Conservation (phyloP, 345 rosid species). For the Cardamine occulta region DNA sequence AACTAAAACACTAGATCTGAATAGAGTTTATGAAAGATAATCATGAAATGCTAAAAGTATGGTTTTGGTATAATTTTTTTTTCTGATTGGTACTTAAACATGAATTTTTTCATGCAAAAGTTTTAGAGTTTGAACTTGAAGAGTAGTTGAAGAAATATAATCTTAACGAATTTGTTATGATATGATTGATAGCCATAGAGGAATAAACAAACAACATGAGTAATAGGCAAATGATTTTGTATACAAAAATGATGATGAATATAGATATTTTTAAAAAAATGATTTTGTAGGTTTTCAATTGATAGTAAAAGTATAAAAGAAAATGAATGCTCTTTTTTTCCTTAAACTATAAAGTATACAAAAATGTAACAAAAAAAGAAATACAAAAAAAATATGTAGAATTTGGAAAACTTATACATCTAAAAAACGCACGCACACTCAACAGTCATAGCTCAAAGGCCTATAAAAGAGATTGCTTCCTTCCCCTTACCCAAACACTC, state of each 20-base stretch:
- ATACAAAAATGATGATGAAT: no score
- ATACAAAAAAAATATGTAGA: not conserved
- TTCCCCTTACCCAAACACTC: slow-evolving; percentile 15
- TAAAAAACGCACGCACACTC: slow-evolving; percentile 27
- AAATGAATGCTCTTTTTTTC: not conserved
- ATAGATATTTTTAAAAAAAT: no score
- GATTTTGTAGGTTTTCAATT: not conserved
- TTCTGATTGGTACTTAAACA: not conserved
- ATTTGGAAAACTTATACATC: slow-evolving; percentile 35
- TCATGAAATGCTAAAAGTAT: not conserved
- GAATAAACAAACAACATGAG: not conserved
- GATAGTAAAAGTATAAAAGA: not conserved
- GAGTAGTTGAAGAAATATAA: not conserved
- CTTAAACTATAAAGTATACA: not conserved
- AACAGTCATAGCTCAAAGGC: slow-evolving; percentile 32
- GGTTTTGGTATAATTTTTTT: not conserved
- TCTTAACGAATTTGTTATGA: not conserved
- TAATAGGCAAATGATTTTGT: not conserved
- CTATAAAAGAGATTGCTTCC: slow-evolving; percentile 30
- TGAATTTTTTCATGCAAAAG: no score
- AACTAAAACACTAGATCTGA: not conserved
- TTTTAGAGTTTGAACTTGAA: not conserved
- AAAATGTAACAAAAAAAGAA: not conserved
- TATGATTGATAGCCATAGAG: not conserved
- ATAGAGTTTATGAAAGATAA: not conserved